Conservation (phyloP, 768 basidiomycete species). For the Nidularia sp. region DNA sequence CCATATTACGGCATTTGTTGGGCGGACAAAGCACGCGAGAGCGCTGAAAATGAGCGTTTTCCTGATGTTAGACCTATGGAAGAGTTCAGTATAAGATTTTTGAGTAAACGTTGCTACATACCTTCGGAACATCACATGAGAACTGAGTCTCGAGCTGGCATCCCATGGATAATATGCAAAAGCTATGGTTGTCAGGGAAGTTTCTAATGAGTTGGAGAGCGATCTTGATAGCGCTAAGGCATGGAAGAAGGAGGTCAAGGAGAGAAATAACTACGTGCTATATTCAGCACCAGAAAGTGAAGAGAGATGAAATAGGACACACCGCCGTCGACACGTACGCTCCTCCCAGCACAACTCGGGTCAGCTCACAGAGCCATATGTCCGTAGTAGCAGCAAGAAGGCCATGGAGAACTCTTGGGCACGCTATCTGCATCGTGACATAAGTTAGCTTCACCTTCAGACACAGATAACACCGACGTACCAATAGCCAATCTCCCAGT, state of each 20-base stretch:
- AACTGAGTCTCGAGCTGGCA: slow-evolving; percentile 26
- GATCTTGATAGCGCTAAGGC: slow-evolving; percentile 80
- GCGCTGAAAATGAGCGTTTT: slow-evolving; percentile 58
- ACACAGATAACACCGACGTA: slow-evolving; percentile 32
- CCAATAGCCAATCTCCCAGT: slow-evolving; percentile 51
- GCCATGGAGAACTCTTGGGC: slow-evolving; percentile 78
- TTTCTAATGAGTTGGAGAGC: slow-evolving; percentile 91
- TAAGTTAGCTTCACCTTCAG: too few species aligned
- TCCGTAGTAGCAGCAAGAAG: slow-evolving; percentile 78
- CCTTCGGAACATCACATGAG: slow-evolving; percentile 37
- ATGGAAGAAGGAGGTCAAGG: slow-evolving; percentile 86
- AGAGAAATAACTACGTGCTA: slow-evolving; percentile 61
- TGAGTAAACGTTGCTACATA: slow-evolving; percentile 7
- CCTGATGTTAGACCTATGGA: slow-evolving; percentile 24
- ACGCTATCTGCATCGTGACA: slow-evolving; percentile 45
- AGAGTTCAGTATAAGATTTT: slow-evolving; percentile 6
- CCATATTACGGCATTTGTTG: slow-evolving; percentile 90
- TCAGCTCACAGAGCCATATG: slow-evolving; percentile 62
- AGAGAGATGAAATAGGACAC: slow-evolving; percentile 21
- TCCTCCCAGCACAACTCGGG: slow-evolving; percentile 52
- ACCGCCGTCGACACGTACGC: slow-evolving; percentile 61
- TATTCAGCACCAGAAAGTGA: slow-evolving; percentile 1
- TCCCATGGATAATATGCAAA: slow-evolving; percentile 78
- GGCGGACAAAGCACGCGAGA: slow-evolving; percentile 76
- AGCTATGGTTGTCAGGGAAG: slow-evolving; percentile 76